Percentiles rank a stretch among this genome's conserved stretches.
Conservation (phyloP, 2,329 filamentous ascomycete genomes). For the Colletotrichum theobromicola region DNA sequence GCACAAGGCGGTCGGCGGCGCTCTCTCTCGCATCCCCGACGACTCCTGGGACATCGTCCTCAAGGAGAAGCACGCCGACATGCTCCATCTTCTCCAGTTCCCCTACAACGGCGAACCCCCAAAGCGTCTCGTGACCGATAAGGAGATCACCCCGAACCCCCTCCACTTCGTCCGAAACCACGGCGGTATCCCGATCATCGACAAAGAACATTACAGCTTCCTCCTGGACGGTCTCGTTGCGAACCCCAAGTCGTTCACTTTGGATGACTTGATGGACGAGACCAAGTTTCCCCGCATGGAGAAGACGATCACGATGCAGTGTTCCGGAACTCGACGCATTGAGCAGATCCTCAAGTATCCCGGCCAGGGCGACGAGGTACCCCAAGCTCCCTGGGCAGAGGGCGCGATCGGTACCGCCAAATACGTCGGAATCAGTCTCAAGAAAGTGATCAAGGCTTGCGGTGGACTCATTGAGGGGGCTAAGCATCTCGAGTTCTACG, state of each 20-base stretch:
- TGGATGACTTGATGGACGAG: conserved; percentile 67
- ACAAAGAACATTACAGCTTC: conserved; percentile 58
- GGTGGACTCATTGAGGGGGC: conserved; percentile 61
- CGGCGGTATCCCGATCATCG: conserved; percentile 71
- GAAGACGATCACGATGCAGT: conserved; percentile 69
- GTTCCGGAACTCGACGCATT: conserved; percentile 70
- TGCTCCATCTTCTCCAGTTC: conserved; percentile 67
- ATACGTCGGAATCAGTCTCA: conserved; percentile 68
- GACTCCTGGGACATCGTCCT: conserved; percentile 63
- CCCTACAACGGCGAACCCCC: conserved; percentile 70
- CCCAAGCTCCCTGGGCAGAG: conserved; percentile 63
- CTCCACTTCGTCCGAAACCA: conserved; percentile 74
- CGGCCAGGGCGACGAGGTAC: conserved; percentile 69
- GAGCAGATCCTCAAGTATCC: conserved; percentile 71
- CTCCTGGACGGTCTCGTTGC: conserved; percentile 66
- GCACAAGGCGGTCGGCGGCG: conserved; percentile 53
- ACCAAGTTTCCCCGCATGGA: conserved; percentile 61
- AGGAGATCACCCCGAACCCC: conserved; percentile 64
- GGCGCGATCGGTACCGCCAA: conserved; percentile 71
- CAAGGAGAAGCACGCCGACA: conserved; percentile 62
- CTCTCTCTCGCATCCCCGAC: conserved; percentile 53
- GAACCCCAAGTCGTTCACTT: conserved; percentile 58
- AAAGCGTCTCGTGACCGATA: conserved; percentile 58
- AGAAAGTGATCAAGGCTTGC: conserved; percentile 74
- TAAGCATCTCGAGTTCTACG: conserved; percentile 71